phyloP scores from a whole-genome alignment of 2,329 filamentous ascomycete species.

The Arachnomyces sp. region DNA sequence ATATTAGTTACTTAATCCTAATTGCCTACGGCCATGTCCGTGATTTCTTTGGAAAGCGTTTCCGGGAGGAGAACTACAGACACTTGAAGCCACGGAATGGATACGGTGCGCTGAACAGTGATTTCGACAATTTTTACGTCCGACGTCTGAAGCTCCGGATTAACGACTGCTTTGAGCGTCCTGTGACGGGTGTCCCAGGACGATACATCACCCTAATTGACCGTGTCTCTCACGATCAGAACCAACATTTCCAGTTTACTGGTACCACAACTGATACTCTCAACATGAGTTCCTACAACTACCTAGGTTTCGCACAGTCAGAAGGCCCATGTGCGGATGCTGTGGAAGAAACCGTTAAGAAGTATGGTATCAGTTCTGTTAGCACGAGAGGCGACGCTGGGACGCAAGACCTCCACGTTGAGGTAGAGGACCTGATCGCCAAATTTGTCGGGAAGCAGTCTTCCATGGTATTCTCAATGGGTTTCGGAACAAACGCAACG shows the following conservation, averaged over 20 bases:
- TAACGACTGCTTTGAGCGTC: slow-evolving; percentile 92
- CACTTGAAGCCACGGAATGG: slow-evolving; percentile 76
- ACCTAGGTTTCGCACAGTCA: slow-evolving; percentile 95
- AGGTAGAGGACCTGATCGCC: slow-evolving; percentile 85
- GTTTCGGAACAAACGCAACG: slow-evolving; percentile 90
- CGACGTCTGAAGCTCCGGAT: slow-evolving; percentile 86
- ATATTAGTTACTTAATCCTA: slow-evolving; percentile 93
- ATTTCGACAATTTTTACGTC: slow-evolving; percentile 98
- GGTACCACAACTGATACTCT: slow-evolving; percentile 89
- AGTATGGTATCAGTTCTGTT: slow-evolving; percentile 73
- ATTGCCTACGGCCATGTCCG: slow-evolving; percentile 92
- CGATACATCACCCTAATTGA: slow-evolving; percentile 90
- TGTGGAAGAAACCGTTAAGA: slow-evolving; percentile 75
- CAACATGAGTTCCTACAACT: slow-evolving; percentile 99
- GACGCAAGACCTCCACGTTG: slow-evolving; percentile 75
- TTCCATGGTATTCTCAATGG: slow-evolving; percentile 98
- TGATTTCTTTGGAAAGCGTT: slow-evolving; percentile 96
- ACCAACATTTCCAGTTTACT: slow-evolving; percentile 78
- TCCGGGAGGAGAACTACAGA: slow-evolving; percentile 78
- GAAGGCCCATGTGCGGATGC: slow-evolving; percentile 93
- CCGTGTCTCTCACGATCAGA: slow-evolving; percentile 83
- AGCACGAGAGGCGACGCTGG: slow-evolving; percentile 78
- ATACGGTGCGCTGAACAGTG: slow-evolving; percentile 90
- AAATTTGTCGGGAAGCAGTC: slow-evolving; percentile 88
- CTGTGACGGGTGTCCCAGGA: slow-evolving; percentile 86